Evolutionary conservation across 2,329 filamentous ascomycete species (phyloP), one percentile per base, ranked within the genome.

Genomic region (Talaromyces sp.): DNA sequence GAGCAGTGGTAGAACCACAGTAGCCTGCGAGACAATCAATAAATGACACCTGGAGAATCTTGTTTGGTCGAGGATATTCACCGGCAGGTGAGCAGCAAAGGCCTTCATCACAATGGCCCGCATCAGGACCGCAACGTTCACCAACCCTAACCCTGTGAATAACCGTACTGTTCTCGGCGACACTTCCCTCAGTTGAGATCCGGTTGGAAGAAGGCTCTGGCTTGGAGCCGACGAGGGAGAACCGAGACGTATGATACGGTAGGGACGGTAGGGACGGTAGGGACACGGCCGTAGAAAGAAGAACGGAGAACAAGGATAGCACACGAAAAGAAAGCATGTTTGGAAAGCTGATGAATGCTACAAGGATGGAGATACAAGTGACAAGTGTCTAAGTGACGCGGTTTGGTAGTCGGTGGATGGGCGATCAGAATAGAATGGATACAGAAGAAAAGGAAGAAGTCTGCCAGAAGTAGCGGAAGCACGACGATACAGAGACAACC

Each of bases 51-150:
- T 8, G 7, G 4, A n/a, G 49, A 10, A 52, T 3, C 26, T 27
- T 26, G 24, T 21, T 52, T 31, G 8, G 11, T 27, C 24, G 46
- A 38, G 8, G 21, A 2, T 26, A 67, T 64, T 55, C 68, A 76
- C 76, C 76, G 61, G 71, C 66, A 53, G 66, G 63, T 17, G 75
- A 77, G 64, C 76, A 78, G 64, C 76, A 78, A 41, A 71, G 70
- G 17, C 68, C 69, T 43, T 69, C 64, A 11, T 68, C 62, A 57
- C 76, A 78, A 35, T 66, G 68, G 6, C 74, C 74, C 54, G 67
- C 65, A 24, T 67, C 65, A 21, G 69, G 68, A 26, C 76, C 76
- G 61, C 76, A 78, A 55, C 69, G 69, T 17, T 55, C 58, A 4
- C 57, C 59, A 51, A 59, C 11, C 19, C 50, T 43, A 21, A 56